A percentile compares a stretch with the other conserved stretches of the same genome.
These are phyloP conservation scores for Angomonas ambiguus DNA, from an alignment of 208 protist genomes.

Conservation along the genomic window DNA sequence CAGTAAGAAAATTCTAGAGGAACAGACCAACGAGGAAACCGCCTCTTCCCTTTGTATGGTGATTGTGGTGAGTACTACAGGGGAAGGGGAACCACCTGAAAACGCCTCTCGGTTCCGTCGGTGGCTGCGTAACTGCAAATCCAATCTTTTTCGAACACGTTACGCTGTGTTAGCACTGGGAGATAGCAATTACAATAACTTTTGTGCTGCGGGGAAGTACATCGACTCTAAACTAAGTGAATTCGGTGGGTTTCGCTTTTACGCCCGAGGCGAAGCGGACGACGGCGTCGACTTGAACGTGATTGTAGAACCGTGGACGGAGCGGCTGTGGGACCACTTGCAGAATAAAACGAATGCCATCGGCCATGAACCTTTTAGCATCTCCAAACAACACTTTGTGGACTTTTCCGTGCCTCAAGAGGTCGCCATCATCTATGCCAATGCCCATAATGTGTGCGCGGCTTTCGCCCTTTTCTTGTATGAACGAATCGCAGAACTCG, in stretches of 20 bases:
- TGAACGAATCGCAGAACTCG: constrained; percentile 43
- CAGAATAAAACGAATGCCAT: background rate
- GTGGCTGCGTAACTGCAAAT: constrained; percentile 45
- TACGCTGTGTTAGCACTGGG: constrained; percentile 68
- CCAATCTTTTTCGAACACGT: constrained; percentile 25
- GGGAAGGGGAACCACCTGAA: constrained; percentile 72
- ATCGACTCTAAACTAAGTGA: constrained; percentile 54
- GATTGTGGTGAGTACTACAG: constrained; percentile 72
- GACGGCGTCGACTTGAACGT: constrained; percentile 59
- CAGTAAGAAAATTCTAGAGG: constrained; percentile 31
- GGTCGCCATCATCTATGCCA: constrained; percentile 44
- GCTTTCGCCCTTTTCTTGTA: constrained; percentile 33
- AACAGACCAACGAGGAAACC: constrained; percentile 16
- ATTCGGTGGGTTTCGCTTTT: constrained; percentile 47
- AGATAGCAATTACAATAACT: constrained; percentile 80
- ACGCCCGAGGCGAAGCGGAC: constrained; percentile 62
- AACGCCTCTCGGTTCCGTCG: constrained; percentile 61
- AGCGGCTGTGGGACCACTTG: constrained; percentile 21
- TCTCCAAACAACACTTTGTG: constrained; percentile 7
- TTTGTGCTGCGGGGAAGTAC: constrained; percentile 51
- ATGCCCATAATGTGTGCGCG: constrained; percentile 32
- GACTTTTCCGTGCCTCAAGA: constrained; percentile 35
- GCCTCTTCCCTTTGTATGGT: constrained; percentile 31
- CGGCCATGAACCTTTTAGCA: constrained; percentile 3
- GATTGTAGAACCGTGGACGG: constrained; percentile 67